Evolutionary conservation across 805 yeast species (phyloP).

Genomic region (Lipomyces spencermartinsiae): DNA sequence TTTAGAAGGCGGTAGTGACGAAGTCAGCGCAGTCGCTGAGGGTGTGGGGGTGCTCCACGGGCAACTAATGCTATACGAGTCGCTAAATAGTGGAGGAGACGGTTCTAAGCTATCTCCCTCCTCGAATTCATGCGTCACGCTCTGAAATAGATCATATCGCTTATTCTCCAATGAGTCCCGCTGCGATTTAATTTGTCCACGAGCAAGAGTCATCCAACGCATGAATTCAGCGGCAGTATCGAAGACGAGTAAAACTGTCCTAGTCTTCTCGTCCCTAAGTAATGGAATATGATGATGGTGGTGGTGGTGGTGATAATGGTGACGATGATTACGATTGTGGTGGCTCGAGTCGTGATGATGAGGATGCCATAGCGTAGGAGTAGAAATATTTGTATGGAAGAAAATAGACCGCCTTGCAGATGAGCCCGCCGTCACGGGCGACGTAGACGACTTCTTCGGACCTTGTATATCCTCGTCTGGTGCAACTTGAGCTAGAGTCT

Average conservation of each 20-base stretch:
- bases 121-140: not conserved
- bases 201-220: constrained; percentile 32
- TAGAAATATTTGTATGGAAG: constrained; percentile 4
- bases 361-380: not conserved
- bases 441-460: not conserved
- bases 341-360: constrained; percentile 2
- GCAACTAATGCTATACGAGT: constrained; percentile 12
- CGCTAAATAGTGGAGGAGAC: constrained; percentile 12
- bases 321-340: not conserved
- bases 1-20: not conserved
- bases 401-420: constrained; percentile 4
- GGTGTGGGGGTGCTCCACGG: constrained; percentile 11
- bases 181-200: constrained; percentile 24
- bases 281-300: constrained; percentile 20
- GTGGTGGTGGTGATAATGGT: constrained; percentile 10
- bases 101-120: constrained; percentile 14
- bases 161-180: not conserved
- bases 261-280: constrained; percentile 26
- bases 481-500: not conserved
- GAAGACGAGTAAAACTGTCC: constrained; percentile 25
- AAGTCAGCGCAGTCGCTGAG: constrained; percentile 6
- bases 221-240: constrained; percentile 25
- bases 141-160: not conserved
- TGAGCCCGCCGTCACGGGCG: not conserved
- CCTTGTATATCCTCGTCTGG: not conserved